Evolutionary conservation across 768 basidiomycete genomes (phyloP).

Genomic region (Hericium rajendrae): DNA sequence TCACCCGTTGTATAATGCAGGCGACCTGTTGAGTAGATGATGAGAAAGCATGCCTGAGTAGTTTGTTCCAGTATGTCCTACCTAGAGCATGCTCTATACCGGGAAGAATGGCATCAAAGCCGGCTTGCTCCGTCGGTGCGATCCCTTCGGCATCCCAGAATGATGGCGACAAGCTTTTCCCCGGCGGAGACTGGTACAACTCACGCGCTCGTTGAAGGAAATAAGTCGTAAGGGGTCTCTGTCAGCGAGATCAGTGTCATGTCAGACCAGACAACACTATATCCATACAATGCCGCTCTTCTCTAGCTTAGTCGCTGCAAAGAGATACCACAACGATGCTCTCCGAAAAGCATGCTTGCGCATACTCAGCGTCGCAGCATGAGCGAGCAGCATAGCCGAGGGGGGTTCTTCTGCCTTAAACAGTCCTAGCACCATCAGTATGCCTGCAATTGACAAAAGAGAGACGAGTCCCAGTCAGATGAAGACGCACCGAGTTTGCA

Average conservation of each 20-base stretch:
- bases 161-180: constrained; percentile 62
- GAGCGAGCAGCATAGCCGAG: constrained; percentile 68
- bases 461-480: background rate
- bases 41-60: constrained; percentile 1
- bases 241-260: background rate
- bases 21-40: constrained; percentile 43
- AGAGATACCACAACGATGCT: constrained; percentile 72
- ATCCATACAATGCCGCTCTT: constrained; percentile 73
- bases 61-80: constrained; percentile 17
- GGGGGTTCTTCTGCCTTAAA: constrained; percentile 75
- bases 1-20: constrained; percentile 89
- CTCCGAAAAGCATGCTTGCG: constrained; percentile 48
- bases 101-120: constrained; percentile 55
- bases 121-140: constrained; percentile 27
- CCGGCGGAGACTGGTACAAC: constrained; percentile 40
- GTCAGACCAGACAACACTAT: background rate
- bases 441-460: background rate
- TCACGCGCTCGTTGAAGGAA: constrained; percentile 66
- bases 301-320: constrained; percentile 68
- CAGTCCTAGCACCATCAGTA: constrained; percentile 9
- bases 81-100: constrained; percentile 78
- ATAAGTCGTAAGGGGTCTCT: constrained; percentile 84
- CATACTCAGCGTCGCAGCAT: constrained; percentile 64
- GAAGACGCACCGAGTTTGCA: constrained; percentile 58
- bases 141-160: constrained; percentile 70